A percentile compares a stretch with the other conserved stretches of the same genome.
Evolutionary conservation across 306 rosid species (phyloP).

Genomic region (Rubus idaeus): DNA sequence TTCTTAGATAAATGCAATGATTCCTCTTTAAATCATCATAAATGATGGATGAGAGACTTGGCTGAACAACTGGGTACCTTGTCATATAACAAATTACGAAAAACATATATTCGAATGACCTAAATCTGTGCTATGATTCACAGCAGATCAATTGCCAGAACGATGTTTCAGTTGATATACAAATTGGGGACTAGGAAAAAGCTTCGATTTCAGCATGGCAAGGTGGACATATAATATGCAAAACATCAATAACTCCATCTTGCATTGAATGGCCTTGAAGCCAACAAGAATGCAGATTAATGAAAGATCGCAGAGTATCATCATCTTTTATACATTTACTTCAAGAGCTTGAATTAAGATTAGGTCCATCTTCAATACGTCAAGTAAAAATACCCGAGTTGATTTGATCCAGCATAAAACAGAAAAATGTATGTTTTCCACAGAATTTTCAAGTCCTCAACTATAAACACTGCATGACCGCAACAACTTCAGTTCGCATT

Average conservation of each 20-base stretch:
- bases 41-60: too few species aligned
- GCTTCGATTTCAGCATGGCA: not conserved
- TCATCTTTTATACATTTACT: not conserved
- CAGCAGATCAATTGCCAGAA: not conserved
- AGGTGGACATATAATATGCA: not conserved
- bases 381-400: not conserved
- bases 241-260: not conserved
- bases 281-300: not conserved
- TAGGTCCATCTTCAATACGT: not conserved
- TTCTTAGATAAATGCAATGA: too few species aligned
- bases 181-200: not conserved
- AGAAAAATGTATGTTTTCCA: not conserved
- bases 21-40: too few species aligned
- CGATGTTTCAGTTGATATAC: not conserved
- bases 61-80: too few species aligned
- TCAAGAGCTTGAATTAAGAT: not conserved
- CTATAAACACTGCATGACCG: not conserved
- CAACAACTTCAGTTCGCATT: not conserved
- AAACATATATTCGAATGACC: too few species aligned
- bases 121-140: not conserved
- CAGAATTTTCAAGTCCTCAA: not conserved
- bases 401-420: not conserved
- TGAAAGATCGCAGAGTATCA: not conserved
- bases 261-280: not conserved
- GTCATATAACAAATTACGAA: too few species aligned